A percentile compares a stretch with the other conserved stretches of the same genome.
phyloP scores from a whole-genome alignment of 2,329 filamentous ascomycete genomes.

The Massarina eburnea region DNA sequence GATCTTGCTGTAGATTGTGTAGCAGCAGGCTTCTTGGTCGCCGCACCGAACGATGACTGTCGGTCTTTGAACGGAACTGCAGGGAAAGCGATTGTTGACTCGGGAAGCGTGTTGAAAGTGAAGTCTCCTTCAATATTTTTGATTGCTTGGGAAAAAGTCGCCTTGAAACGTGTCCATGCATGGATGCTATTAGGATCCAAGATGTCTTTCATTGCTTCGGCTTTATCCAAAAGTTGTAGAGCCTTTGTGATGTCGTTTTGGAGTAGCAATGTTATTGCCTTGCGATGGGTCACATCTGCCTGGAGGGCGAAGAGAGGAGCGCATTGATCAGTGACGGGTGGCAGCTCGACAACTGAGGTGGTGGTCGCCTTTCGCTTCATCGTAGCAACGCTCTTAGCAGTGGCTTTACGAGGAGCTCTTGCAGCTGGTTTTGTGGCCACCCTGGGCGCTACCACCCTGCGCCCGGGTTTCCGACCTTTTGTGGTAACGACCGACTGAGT shows the following conservation, averaged over 20 bases:
- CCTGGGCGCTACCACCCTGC: conserved; percentile 17
- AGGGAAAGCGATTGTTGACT: conserved; percentile 88
- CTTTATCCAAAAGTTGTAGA: conserved; percentile 25
- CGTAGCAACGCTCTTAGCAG: conserved; percentile 15
- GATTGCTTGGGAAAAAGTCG: conserved; percentile 68
- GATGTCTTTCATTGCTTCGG: conserved; percentile 29
- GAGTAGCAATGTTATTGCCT: conserved; percentile 47
- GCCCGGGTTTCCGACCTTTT: conserved; percentile 26
- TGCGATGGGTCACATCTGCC: conserved; percentile 54
- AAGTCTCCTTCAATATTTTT: conserved; percentile 76
- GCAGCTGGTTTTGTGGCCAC: conserved; percentile 13
- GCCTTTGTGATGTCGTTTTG: conserved; percentile 36
- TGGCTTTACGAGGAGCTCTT: conserved; percentile 18
- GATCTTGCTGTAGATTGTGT: conserved; percentile 15
- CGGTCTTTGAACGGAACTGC: conserved; percentile 53
- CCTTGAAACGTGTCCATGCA: conserved; percentile 64
- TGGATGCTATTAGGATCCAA: conserved; percentile 53
- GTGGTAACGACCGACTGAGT: conserved; percentile 13
- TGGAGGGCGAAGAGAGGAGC: conserved; percentile 46
- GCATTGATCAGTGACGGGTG: conserved; percentile 37
- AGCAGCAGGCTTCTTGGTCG: conserved; percentile 15
- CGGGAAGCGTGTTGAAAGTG: conserved; percentile 85
- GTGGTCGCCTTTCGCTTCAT: conserved; percentile 15
- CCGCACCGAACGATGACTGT: conserved; percentile 24
- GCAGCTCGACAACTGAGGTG: conserved; percentile 5